A percentile compares a stretch with the other conserved stretches of the same genome.
Evolutionary conservation across 306 rosid genomes (phyloP).

Genomic region (Trifolium subterraneum): DNA sequence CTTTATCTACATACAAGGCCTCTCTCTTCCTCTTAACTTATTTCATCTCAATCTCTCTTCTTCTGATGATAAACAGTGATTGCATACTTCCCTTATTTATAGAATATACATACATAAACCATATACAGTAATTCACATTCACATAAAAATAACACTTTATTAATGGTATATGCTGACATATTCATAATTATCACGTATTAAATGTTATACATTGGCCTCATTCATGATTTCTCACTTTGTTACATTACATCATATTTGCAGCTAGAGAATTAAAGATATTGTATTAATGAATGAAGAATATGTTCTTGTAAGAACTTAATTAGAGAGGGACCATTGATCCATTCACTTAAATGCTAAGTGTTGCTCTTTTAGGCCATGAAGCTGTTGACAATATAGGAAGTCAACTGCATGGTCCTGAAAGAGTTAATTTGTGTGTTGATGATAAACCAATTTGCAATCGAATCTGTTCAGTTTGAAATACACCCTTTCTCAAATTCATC

Average conservation of each 20-base stretch:
- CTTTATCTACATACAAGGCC: slow-evolving; percentile 67
- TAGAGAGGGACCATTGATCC: slow-evolving; percentile 37
- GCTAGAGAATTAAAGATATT: slow-evolving; percentile 2
- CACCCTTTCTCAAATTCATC: not conserved
- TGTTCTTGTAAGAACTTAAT: slow-evolving; percentile 39
- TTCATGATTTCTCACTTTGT: not conserved
- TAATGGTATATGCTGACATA: slow-evolving; percentile 33
- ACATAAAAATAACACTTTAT: not conserved
- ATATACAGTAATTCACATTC: not conserved
- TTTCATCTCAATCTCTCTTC: not conserved
- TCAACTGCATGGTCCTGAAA: slow-evolving; percentile 40
- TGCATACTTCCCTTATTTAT: slow-evolving; percentile 39
- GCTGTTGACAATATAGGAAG: slow-evolving; percentile 35
- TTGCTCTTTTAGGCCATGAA: slow-evolving; percentile 16
- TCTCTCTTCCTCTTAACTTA: slow-evolving; percentile 44
- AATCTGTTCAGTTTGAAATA: slow-evolving; percentile 26
- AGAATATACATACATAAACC: not conserved
- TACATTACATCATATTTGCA: slow-evolving; percentile 8
- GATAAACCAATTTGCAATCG: slow-evolving; percentile 48
- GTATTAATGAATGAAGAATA: slow-evolving; percentile 36
- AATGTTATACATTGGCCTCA: slow-evolving; percentile 6
- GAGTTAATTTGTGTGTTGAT: slow-evolving; percentile 34
- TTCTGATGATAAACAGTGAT: slow-evolving; percentile 13
- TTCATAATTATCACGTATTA: slow-evolving; percentile 27
- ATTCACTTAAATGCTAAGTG: slow-evolving; percentile 20